These are phyloP conservation scores for Fomitopsis serialis DNA, from an alignment of 768 basidiomycete genomes.

Conservation along the genomic window DNA sequence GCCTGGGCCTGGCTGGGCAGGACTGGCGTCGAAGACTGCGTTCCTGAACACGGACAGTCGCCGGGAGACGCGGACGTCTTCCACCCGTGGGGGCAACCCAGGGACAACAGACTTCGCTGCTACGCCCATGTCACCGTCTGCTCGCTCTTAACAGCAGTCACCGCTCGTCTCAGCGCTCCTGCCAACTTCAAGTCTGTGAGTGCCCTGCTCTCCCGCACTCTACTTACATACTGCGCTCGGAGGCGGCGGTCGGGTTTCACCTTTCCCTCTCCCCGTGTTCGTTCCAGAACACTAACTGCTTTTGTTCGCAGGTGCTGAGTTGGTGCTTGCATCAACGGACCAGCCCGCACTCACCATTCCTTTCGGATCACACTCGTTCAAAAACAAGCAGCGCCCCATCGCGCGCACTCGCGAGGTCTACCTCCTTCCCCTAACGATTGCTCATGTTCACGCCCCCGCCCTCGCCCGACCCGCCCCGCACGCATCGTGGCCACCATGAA, in stretches of 20 bases:
- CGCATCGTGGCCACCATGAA: neutral
- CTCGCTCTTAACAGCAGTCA: too few relatives aligned
- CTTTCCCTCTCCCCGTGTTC: neutral
- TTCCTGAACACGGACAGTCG: too few relatives aligned
- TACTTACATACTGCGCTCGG: too few relatives aligned
- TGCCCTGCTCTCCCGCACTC: too few relatives aligned
- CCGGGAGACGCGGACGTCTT: too few relatives aligned
- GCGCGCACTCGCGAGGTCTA: neutral
- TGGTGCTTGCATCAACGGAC: slow-evolving; percentile 1
- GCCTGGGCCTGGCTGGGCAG: too few relatives aligned
- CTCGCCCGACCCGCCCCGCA: slow-evolving; percentile 17
- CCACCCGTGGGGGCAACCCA: too few relatives aligned
- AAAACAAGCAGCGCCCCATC: neutral
- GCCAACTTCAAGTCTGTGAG: too few relatives aligned
- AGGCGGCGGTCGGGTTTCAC: neutral
- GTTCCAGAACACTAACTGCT: neutral
- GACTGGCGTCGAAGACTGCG: too few relatives aligned
- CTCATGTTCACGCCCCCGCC: slow-evolving; percentile 37
- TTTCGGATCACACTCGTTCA: slow-evolving; percentile 4
- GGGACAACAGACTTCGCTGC: too few relatives aligned
- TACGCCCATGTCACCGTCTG: too few relatives aligned
- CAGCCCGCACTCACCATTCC: neutral
- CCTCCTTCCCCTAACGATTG: neutral
- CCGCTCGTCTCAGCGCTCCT: too few relatives aligned
- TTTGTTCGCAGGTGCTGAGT: neutral